Conservation (phyloP, 2,329 filamentous ascomycete genomes). For the Botrytis fragariae region DNA sequence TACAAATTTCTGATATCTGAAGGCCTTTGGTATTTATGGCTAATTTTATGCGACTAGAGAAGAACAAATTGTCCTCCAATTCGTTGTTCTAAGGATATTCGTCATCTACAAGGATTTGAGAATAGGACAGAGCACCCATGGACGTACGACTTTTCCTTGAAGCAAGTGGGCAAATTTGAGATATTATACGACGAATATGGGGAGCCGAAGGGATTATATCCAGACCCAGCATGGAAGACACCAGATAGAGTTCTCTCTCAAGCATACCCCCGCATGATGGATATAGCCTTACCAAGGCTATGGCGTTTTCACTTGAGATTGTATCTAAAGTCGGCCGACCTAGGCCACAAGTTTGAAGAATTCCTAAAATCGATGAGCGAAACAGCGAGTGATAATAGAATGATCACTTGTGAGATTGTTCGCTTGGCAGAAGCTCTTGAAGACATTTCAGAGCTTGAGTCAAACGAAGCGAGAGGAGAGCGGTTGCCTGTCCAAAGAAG, state of each 20-base stretch:
- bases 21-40: neutral
- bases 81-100: neutral
- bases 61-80: neutral
- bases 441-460: neutral
- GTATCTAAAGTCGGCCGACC: neutral
- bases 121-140: neutral
- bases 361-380: neutral
- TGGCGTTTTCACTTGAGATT: neutral
- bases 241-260: neutral
- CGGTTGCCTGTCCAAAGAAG: accelerated
- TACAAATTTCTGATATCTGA: neutral
- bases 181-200: neutral
- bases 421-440: neutral
- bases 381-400: neutral
- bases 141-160: neutral
- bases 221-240: neutral
- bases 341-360: neutral
- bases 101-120: neutral
- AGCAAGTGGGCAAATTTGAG: neutral
- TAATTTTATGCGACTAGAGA: neutral
- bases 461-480: neutral
- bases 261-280: neutral
- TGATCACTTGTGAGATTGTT: neutral
- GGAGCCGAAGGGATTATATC: neutral
- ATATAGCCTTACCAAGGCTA: neutral